Evolutionary conservation across 2,329 filamentous ascomycete species (phyloP), one percentile per base, ranked within the genome.

Genomic region (Phyllosticta citribraziliensis): DNA sequence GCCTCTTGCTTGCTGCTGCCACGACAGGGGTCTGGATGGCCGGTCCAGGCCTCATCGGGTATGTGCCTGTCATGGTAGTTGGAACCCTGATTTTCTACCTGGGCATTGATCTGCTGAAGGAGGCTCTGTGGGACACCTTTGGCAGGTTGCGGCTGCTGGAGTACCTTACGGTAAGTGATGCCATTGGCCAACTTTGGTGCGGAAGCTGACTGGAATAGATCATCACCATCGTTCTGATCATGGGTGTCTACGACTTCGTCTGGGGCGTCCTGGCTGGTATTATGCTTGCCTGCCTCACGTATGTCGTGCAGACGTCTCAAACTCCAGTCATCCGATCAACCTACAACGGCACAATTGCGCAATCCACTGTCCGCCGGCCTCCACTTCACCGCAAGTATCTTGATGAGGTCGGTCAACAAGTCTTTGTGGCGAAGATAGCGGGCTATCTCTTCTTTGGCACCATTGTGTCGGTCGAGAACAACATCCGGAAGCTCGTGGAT

Each of bases 381-480:
- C 89, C 90, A 0, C 86, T 91, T 3, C 94, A 99, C 68, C 87
- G 92, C 63, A 85, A 88, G 63, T 99, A 94, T 70, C 79, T 99
- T 3, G 86, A 87, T 63, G 83, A 93, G 65, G 92, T 94, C 17
- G 92, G 93, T 2, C 83, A 84, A 33, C 94, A 99, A 71, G 94
- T 95, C 35, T 88, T 89, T 62, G 86, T 97, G 56, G 88, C 96
- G 69, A 97, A 97, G 73, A 82, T 99, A 17, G 88, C 89, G 0
- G 93, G 94, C 0, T 97, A 93, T 70, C 83, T 99, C n/a, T 99
- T 99, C 79, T 99, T 99, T 67, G 94, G 94, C 17, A 97, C 92
- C 2, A 96, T 99, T 65, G 93, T 97, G 58, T 91, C 90, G 55
- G 93, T 99, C 0, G 94, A 99, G 73, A 88, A 90, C 64, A 88